These are phyloP conservation scores for Boletus pseudo-olivaceus DNA, from an alignment of 768 basidiomycete genomes.

Conservation along the genomic window DNA sequence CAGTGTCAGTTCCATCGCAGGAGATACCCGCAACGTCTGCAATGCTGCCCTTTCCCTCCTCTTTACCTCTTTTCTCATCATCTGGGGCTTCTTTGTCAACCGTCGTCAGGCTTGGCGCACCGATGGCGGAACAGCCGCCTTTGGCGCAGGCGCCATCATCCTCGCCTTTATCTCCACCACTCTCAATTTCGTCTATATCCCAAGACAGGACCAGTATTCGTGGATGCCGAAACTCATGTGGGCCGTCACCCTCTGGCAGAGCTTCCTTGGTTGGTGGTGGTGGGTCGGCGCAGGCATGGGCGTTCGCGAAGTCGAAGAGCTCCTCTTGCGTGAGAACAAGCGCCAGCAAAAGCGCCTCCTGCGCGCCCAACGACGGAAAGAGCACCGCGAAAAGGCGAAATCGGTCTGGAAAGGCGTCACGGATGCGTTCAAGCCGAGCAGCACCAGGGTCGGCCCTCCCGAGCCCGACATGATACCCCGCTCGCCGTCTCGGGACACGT, in stretches of 20 bases:
- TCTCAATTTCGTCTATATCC: conserved; percentile 87
- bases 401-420: conserved; percentile 58
- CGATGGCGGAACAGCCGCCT: conserved; percentile 93
- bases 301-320: conserved; percentile 65
- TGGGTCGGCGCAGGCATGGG: conserved; percentile 95
- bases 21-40: conserved; percentile 87
- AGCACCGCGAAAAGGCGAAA: conserved; percentile 51
- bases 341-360: conserved; percentile 45
- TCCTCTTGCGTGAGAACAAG: conserved; percentile 52
- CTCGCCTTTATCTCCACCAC: conserved; percentile 82
- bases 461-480: neutral
- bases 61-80: conserved; percentile 82
- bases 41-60: conserved; percentile 95
- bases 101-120: conserved; percentile 91
- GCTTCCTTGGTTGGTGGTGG: conserved; percentile 98
- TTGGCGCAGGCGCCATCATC: conserved; percentile 78
- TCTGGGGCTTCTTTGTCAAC: conserved; percentile 93
- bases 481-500: conserved; percentile 10
- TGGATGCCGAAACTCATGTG: conserved; percentile 92
- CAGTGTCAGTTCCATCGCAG: conserved; percentile 51
- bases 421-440: conserved; percentile 39
- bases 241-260: conserved; percentile 95
- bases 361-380: conserved; percentile 45
- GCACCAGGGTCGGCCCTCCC: neutral
- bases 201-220: conserved; percentile 75